Evolutionary conservation across 805 yeast genomes (phyloP).

Genomic region (Saccharomycopsis fermentans): DNA sequence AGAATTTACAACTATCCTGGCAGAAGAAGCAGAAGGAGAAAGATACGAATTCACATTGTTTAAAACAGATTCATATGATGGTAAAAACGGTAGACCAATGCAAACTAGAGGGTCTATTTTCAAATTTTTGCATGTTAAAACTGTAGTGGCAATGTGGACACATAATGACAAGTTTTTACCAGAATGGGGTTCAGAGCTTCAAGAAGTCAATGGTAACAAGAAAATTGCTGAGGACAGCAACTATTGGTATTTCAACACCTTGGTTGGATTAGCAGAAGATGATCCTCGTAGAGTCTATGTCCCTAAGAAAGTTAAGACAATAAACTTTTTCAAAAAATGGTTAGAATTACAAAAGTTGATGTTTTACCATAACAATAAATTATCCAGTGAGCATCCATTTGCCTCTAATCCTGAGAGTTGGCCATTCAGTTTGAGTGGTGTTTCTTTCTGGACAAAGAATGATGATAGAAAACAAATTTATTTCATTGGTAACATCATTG

Average conservation of each 20-base stretch:
- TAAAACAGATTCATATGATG: conserved; percentile 53
- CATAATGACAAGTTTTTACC: conserved; percentile 78
- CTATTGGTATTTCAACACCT: conserved; percentile 67
- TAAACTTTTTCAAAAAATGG: conserved; percentile 82
- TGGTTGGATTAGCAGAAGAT: conserved; percentile 40
- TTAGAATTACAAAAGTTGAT: conserved; percentile 76
- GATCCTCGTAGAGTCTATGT: conserved; percentile 55
- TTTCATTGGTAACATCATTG: conserved; percentile 81
- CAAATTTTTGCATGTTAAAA: conserved; percentile 70
- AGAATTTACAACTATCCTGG: conserved; percentile 70
- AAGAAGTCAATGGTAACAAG: conserved; percentile 93
- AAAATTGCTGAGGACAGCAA: conserved; percentile 57
- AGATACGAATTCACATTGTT: conserved; percentile 70
- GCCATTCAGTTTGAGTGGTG: conserved; percentile 87
- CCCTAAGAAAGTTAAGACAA: conserved; percentile 49
- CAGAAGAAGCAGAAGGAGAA: conserved; percentile 45
- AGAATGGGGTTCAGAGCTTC: conserved; percentile 89
- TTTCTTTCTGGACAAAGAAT: conserved; percentile 83
- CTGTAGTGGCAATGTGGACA: conserved; percentile 91
- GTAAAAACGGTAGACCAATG: conserved; percentile 39
- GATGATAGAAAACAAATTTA: conserved; percentile 64
- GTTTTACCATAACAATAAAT: conserved; percentile 87
- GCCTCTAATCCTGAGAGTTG: conserved; percentile 86
- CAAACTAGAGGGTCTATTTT: conserved; percentile 64
- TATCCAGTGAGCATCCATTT: conserved; percentile 86